A percentile compares a stretch with the other conserved stretches of the same genome.
These are phyloP conservation scores for Septoria linicola DNA, from an alignment of 2,329 filamentous ascomycete genomes.

Conservation along the genomic window DNA sequence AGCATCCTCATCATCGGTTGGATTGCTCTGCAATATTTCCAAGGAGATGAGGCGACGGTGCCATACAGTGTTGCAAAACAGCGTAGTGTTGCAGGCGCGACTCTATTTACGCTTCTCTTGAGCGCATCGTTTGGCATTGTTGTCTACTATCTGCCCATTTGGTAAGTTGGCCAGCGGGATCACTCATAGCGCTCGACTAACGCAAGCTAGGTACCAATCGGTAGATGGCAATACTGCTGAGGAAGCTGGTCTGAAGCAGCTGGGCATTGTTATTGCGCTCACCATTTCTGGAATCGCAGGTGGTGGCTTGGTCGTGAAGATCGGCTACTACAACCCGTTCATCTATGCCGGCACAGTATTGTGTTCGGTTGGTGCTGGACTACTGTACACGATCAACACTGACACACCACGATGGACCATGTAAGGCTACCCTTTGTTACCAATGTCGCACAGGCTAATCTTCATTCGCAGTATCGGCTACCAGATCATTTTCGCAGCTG, in stretches of 20 bases:
- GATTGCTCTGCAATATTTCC: constrained; percentile 16
- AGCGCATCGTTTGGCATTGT: constrained; percentile 18
- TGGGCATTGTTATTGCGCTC: constrained; percentile 36
- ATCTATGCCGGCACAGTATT: constrained; percentile 42
- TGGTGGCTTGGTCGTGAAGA: constrained; percentile 38
- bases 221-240: constrained; percentile 15
- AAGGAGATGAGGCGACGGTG: constrained; percentile 21
- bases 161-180: not conserved
- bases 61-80: constrained; percentile 16
- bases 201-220: constrained; percentile 20
- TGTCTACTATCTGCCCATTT: constrained; percentile 22
- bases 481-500: constrained; percentile 20
- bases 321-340: constrained; percentile 49
- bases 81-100: constrained; percentile 16
- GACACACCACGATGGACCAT: constrained; percentile 22
- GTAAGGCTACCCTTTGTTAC: too few species aligned
- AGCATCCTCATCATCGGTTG: constrained; percentile 17
- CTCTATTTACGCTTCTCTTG: constrained; percentile 15
- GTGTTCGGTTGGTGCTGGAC: constrained; percentile 45
- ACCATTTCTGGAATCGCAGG: constrained; percentile 42
- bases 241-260: constrained; percentile 20
- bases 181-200: not conserved
- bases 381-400: constrained; percentile 34
- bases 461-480: constrained; percentile 29
- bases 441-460: not conserved